Evolutionary conservation across 2,329 filamentous ascomycete species (phyloP), one percentile per base, ranked within the genome.

Genomic region (Talaromyces sp.): DNA sequence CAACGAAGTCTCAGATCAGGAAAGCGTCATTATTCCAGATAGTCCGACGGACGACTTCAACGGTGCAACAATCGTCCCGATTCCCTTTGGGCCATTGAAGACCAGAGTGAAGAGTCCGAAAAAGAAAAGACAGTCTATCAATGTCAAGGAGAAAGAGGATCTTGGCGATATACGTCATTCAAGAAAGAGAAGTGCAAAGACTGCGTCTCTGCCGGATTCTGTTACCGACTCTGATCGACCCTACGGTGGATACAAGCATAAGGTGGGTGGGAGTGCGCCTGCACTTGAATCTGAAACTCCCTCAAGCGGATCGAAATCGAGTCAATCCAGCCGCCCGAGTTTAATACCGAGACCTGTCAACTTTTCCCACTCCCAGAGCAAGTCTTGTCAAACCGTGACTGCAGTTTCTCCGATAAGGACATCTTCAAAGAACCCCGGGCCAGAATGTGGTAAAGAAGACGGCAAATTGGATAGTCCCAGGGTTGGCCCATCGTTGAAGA

Each of bases 151-250:
- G 22, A 36, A 36, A 4, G 19, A 17, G n/a, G 22, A 37, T 29
- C 27, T 37, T 6, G 43, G 16, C 5, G 19, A 35, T 19, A 19
- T 30, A 19, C 19, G 35, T 17, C 63, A 52, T 20, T 53, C 60
- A 14, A 59, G 60, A 17, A 70, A 70, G 51, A 61, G 67, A 50
- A 65, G 51, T 19, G 66, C 68, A 9, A 55, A 54, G 24, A 60
- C 62, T 27, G 67, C 68, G 9, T 67, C 64, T 13, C 46, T 70
- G 2, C 58, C 66, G 6, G 66, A 69, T 47, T 64, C 58, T 9
- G 60, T 58, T 3, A 57, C 60, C 7, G 64, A 67, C n/a, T 52
- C 56, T 20, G 62, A 65, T 6, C 39, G 56, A 33, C 17, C 47
- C 2, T 47, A 48, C 11, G 36, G 46, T 29, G 41, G 47, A 2